These are phyloP conservation scores for Puccinia coronata DNA, from an alignment of 1,284 basidiomycete species.

Conservation along the genomic window DNA sequence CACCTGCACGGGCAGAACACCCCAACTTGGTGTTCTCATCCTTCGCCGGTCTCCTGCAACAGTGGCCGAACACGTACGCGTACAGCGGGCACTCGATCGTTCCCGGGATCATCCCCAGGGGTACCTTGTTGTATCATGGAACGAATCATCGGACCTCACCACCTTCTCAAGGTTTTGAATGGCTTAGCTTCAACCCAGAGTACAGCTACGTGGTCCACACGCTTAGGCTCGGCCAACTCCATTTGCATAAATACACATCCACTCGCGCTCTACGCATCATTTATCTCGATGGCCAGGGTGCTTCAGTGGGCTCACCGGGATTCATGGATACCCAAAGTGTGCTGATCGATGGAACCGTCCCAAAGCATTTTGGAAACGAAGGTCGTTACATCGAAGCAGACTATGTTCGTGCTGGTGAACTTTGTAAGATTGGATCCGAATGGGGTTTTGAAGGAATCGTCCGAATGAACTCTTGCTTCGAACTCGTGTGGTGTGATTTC, in stretches of 20 bases:
- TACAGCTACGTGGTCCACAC: slow-evolving; percentile 57
- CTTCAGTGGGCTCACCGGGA: slow-evolving; percentile 59
- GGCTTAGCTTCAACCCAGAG: slow-evolving; percentile 62
- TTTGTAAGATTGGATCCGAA: slow-evolving; percentile 42
- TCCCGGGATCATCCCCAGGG: slow-evolving; percentile 60
- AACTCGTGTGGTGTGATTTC: slow-evolving; percentile 52
- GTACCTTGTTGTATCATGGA: slow-evolving; percentile 63
- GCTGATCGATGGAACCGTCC: slow-evolving; percentile 59
- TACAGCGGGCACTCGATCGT: slow-evolving; percentile 64
- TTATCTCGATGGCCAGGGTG: slow-evolving; percentile 63
- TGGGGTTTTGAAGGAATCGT: slow-evolving; percentile 52
- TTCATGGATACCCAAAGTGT: slow-evolving; percentile 62
- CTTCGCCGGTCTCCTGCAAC: no score
- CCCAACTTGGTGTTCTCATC: slow-evolving; percentile 60
- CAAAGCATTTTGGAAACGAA: neutral
- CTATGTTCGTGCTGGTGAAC: slow-evolving; percentile 49
- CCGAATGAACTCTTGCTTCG: slow-evolving; percentile 51
- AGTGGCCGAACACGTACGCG: slow-evolving; percentile 64
- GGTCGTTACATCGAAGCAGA: slow-evolving; percentile 11
- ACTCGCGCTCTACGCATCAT: slow-evolving; percentile 60
- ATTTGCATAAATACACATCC: slow-evolving; percentile 59
- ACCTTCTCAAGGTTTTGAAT: slow-evolving; percentile 57
- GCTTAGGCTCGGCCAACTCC: neutral
- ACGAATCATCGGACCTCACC: slow-evolving; percentile 55
- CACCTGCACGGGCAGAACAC: neutral